Evolutionary conservation across 2,329 filamentous ascomycete species (phyloP), one percentile per base, ranked within the genome.

Genomic region (Acrodontium crateriforme): DNA sequence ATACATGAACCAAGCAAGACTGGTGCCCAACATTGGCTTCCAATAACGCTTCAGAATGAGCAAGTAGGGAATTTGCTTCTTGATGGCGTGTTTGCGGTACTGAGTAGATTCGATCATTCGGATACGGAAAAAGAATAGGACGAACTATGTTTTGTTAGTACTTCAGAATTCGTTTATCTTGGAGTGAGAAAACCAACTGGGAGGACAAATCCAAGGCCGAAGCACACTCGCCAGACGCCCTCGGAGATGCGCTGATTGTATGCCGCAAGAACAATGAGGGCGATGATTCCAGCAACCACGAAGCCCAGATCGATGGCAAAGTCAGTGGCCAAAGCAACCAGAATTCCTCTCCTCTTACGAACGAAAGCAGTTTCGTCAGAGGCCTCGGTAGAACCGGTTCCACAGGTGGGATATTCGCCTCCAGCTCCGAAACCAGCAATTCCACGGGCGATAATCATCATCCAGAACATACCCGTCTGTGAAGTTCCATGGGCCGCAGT

Each of bases 1-100:
- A 42, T 71, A 87, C 37, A 85, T 67, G 54, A 87, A 87, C 82
- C 82, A 89, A 44, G 87, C 78, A 16, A 77, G 40, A 36, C 71
- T 73, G 31, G 87, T 77, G 12, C 75, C 57, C 1, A 69, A 45
- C 17, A 89, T 60, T 12, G 80, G 69, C 47, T 64, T 70, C 57
- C 81, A 78, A 52, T 89, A 89, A 45, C 71, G 83, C 52, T 59
- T 63, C 28, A 67, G 37, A 31, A 67, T 61, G 23, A 69, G 39
- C 50, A 46, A 53, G 31, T 62, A 52, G 0, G 65, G 65, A 18
- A 67, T 62, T 41, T 42, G 40, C 19, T 45, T 27, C n/a, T 65
- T 68, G 75, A 84, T 81, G 4, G 73, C 73, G 46, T 83, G 67
- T 12, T 67, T 65, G 37, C 70, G 67, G 46, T 78, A 87, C 41